These are phyloP conservation scores for Microcyclosporella mali DNA, from an alignment of 2,329 filamentous ascomycete genomes.

Conservation along the genomic window DNA sequence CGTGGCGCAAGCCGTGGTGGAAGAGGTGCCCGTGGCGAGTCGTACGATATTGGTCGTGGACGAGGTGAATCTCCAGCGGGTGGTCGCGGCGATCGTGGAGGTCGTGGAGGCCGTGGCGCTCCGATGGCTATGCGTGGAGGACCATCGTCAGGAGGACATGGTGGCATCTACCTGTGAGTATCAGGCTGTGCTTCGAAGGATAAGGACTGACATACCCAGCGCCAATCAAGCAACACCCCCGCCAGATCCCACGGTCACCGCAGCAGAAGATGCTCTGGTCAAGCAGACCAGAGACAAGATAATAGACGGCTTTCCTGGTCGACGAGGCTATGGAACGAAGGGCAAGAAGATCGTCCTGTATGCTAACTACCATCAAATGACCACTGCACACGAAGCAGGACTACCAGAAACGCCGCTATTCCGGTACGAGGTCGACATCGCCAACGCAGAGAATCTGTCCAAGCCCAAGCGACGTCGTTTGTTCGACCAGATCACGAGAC, in stretches of 20 bases:
- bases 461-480: slow-evolving; percentile 45
- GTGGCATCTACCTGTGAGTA: slow-evolving; percentile 22
- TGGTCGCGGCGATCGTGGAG: slow-evolving; percentile 28
- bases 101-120: slow-evolving; percentile 8
- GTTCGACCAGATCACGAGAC: slow-evolving; percentile 40
- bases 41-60: slow-evolving; percentile 41
- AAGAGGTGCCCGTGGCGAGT: not conserved
- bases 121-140: slow-evolving; percentile 14
- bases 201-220: slow-evolving; percentile 21
- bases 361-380: slow-evolving; percentile 40
- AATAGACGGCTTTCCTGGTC: slow-evolving; percentile 29
- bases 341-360: slow-evolving; percentile 36
- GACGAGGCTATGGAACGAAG: slow-evolving; percentile 34
- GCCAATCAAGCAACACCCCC: slow-evolving; percentile 11
- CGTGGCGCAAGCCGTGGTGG: slow-evolving; percentile 19
- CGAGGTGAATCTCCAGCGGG: slow-evolving; percentile 36
- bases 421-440: slow-evolving; percentile 37
- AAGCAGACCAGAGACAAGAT: slow-evolving; percentile 21
- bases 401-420: slow-evolving; percentile 28
- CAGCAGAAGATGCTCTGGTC: slow-evolving; percentile 21
- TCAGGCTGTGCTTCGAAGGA: not conserved
- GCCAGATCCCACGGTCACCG: slow-evolving; percentile 22
- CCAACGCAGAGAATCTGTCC: slow-evolving; percentile 24
- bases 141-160: slow-evolving; percentile 10
- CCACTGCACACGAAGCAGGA: slow-evolving; percentile 29